These are phyloP conservation scores for Hypericum androsaemum DNA, from an alignment of 345 rosid species.

Conservation along the genomic window DNA sequence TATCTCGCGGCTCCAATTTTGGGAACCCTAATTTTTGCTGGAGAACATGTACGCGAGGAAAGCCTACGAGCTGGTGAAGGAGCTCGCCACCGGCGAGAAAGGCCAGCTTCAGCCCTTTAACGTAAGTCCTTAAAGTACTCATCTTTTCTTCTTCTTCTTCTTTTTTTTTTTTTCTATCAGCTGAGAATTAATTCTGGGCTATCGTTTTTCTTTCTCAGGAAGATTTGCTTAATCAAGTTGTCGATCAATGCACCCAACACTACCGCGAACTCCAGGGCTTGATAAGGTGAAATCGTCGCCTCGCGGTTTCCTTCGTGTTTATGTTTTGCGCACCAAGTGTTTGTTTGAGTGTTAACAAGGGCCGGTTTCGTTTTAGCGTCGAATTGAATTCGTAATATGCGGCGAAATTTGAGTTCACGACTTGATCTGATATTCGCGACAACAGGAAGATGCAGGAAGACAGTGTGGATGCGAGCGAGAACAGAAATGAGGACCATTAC, in stretches of 20 bases:
- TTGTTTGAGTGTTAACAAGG: no score
- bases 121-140: constrained; percentile 10
- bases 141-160: no score
- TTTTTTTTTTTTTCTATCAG: no score
- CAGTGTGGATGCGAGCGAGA: constrained; percentile 65
- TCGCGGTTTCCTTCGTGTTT: not conserved
- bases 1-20: no score
- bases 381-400: no score
- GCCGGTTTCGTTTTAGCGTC: no score
- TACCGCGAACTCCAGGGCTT: constrained; percentile 20
- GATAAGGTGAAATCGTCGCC: constrained; percentile 13
- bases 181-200: no score
- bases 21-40: no score
- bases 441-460: constrained; percentile 81
- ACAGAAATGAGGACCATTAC: constrained; percentile 76
- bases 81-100: constrained; percentile 16
- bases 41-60: constrained; percentile 20
- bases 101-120: constrained; percentile 27
- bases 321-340: not conserved
- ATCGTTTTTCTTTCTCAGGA: constrained; percentile 10
- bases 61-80: constrained; percentile 26
- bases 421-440: not conserved
- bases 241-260: constrained; percentile 22
- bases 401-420: no score
- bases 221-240: constrained; percentile 21